Base-by-base conservation (phyloP, 2,329 filamentous ascomycete species). In the Claviceps pusilla region DNA sequence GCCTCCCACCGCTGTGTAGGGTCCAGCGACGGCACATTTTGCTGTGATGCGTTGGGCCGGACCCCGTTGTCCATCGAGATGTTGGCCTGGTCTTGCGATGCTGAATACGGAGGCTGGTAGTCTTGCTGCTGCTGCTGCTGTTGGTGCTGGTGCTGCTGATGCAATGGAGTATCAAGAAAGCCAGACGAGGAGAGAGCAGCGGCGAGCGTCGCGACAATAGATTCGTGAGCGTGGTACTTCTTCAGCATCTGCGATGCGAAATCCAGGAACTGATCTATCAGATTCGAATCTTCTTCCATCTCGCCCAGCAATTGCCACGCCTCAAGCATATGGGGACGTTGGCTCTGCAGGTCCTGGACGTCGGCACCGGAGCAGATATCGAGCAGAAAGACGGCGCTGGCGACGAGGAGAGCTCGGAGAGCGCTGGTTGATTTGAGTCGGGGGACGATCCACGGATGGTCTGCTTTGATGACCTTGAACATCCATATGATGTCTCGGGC, bases 401-500 rank as follows among this genome's bases (percentile, higher is more conserved):
- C 54, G 3, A 55, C 31, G 11, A 55, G 47, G 16, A 55, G 10
- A 16, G 51, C 37, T 1, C 51, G 47, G 9, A 51, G 47, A 19
- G 31, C 50, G 11, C 6, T 37, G 16, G 51, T 53, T 7, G 51
- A 14, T 28, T 42, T 53, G n/a, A 55, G 16, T 29, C 51, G 46
- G 10, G 48, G 33, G 7, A 55, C 33, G 11, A 55, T 47, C 47
- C 54, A 48, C 7, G 47, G 14, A 35, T 51, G 29, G n/a, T 50
- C 45, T 7, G 51, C 19, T 48, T 43, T 53, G 54, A 53, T 14
- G 19, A 47, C 12, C n/a, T 43, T 50, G 41, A 45, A 42, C 33
- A 55, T 43, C 29, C 47, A 52, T 42, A 55, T 31, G 14, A 55
- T 55, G 10, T 53, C 51, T n/a, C 28, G 51, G 5, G 54, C 54